Base-by-base conservation (phyloP, 148 eudicot genomes). In the Tetragonia tetragonoides region DNA sequence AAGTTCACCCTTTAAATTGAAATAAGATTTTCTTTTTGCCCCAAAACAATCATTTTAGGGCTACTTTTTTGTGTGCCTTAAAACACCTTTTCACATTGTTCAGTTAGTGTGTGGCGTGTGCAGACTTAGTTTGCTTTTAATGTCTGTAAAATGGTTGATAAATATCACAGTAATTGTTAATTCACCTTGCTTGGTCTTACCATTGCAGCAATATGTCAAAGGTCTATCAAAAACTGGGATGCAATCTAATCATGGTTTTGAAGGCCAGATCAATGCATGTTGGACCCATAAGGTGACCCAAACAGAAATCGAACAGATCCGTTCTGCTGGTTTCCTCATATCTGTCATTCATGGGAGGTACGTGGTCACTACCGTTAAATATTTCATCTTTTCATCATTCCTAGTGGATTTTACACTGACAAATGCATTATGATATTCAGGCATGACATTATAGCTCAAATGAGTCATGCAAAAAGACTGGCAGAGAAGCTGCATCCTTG, bases 341-440 rank as follows among this genome's bases (percentile, higher is more conserved):
- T 91, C 99, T 41, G 92, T 95, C 79, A 93, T 95, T 83, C 99
- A 95, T 85, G 99, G 99, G 82, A 93, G 97, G 97, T 91, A 81
- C 49, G 66, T 39, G 17, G 76, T 69, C 16, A 44, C 76, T 65
- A 2, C 41, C 34, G 38, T 49, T 16, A 54, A 53, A 53, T 80
- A 21, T 66, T 44, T 21, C 12, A 23, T 20, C 70, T 23, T 75
- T 70, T 70, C 57, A 24, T 15, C 7, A 11, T 24, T 41, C 11
- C 11, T 64, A 42, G n/a, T 59, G 40, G 34, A 28, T 28, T 17
- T 23, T 4, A 57, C 8, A 7, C 49, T 34, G n/a, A 8, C 23
- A 20, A 39, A 53, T 41, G 23, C 80, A 74, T 20, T 3, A 63
- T 40, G 28, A 75, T 78, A 37, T 65, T 54, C 79, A 93, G 98